Evolutionary conservation across 1,139 yeast species (phyloP).

Genomic region (Scheffersomyces parashehatae): DNA sequence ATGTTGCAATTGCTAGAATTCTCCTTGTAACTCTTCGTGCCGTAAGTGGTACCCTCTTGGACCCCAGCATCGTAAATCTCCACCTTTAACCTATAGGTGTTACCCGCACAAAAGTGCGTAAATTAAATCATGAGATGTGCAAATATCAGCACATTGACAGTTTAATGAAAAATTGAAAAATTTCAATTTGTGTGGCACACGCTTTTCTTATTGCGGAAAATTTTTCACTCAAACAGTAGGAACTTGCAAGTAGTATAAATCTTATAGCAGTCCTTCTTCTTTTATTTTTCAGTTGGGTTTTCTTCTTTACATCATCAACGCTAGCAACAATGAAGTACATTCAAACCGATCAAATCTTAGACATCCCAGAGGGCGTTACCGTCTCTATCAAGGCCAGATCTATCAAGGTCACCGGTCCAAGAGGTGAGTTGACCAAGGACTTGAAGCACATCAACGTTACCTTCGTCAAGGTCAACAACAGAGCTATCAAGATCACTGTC

Average conservation of each 20-base stretch:
- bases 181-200: background rate
- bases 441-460: constrained; percentile 95
- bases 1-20: no score
- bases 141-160: no score
- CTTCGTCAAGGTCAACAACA: constrained; percentile 72
- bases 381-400: constrained; percentile 90
- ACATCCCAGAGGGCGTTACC: constrained; percentile 92
- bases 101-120: no score
- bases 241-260: no score
- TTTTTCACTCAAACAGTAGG: constrained; percentile 4
- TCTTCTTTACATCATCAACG: constrained; percentile 14
- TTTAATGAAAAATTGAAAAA: background rate
- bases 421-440: constrained; percentile 92
- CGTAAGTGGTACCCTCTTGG: no score
- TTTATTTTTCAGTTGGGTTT: constrained; percentile 1
- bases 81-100: no score
- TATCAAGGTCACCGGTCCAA: constrained; percentile 95
- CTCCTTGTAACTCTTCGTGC: no score
- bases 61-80: no score
- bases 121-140: no score
- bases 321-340: constrained; percentile 75
- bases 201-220: constrained; percentile 2
- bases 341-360: constrained; percentile 90
- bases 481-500: constrained; percentile 82
- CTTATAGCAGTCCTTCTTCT: no score